Evolutionary conservation across 257 asterid genomes (phyloP), one percentile per base, ranked within the genome.

Genomic region (Echites panduratus): DNA sequence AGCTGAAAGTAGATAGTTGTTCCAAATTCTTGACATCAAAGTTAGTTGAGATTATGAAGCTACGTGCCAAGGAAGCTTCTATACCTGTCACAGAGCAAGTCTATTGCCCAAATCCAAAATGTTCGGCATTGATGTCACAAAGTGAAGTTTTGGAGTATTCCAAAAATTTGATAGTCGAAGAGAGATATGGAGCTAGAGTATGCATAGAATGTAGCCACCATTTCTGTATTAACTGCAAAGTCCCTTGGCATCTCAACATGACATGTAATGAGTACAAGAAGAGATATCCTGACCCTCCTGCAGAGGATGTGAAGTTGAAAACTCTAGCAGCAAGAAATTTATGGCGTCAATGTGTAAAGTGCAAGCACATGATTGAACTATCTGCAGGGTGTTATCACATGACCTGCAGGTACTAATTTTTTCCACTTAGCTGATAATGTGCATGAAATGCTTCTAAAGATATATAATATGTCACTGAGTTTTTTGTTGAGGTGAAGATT

Each of bases 31-130:
- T 89, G 79, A 89, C 92, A 3, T 84, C 89, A 32, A 78, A 87
- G 72, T 74, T 90, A 65, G 68, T 77, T 19, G 88, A 85, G 58
- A 86, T 87, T 54, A 78, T 89, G 97, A 71, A 71, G 29, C 93
- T 83, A 66, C 94, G 88, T 48, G 65, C 77, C 13, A 75, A 71
- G 84, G 97, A 90, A 78, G 91, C 91, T 81, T 89, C 91, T 3
- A 87, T 90, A 76, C 88, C 90, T 8, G 82, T 70, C 29, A 68
- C 86, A 0, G 89, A 89, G 78, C 89, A 85, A 81, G 80, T 90
- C 45, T 90, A 90, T 77, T 90, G 97, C 80, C 97, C 96, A 13
- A 86, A 83, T 70, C 93, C 96, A 19, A 86, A 84, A 78, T 90
- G 96, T 76, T 90, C 97, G 0, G 88, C 96, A 72, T 79, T 90